Conservation (phyloP, 2,329 filamentous ascomycete species). For the Biscogniauxia mediterranea region DNA sequence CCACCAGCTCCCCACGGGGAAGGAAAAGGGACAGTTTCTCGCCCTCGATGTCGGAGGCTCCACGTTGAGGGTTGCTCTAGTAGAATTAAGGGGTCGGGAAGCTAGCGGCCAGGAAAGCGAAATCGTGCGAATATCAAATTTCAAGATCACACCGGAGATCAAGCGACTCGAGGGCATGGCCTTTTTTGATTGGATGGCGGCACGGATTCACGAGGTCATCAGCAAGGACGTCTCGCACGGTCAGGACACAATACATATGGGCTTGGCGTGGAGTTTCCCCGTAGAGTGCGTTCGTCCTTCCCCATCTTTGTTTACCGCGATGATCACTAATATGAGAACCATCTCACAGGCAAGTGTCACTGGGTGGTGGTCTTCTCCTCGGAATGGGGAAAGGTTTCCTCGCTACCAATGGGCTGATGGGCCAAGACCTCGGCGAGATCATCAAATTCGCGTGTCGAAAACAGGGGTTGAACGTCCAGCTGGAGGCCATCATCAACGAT, state of each 20-base stretch:
- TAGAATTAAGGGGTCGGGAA: constrained; percentile 53
- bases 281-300: constrained; percentile 55
- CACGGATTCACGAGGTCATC: constrained; percentile 57
- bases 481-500: constrained; percentile 65
- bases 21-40: constrained; percentile 58
- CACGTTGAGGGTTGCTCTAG: constrained; percentile 62
- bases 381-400: constrained; percentile 67
- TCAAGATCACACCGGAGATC: constrained; percentile 54
- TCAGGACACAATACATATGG: constrained; percentile 52
- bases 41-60: constrained; percentile 69
- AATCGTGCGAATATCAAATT: constrained; percentile 55
- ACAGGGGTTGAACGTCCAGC: constrained; percentile 51
- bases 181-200: constrained; percentile 70
- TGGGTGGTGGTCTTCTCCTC: constrained; percentile 57
- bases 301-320: background rate
- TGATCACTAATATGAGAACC: constrained; percentile 23
- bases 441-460: constrained; percentile 53
- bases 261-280: constrained; percentile 68
- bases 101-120: constrained; percentile 41
- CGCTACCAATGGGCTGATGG: constrained; percentile 55
- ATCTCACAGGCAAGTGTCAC: constrained; percentile 57
- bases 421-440: constrained; percentile 59
- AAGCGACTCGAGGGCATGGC: constrained; percentile 56
- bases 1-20: constrained; percentile 60
- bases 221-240: constrained; percentile 40